Conservation (phyloP, 2,329 filamentous ascomycete species). For the Phoma sp. region DNA sequence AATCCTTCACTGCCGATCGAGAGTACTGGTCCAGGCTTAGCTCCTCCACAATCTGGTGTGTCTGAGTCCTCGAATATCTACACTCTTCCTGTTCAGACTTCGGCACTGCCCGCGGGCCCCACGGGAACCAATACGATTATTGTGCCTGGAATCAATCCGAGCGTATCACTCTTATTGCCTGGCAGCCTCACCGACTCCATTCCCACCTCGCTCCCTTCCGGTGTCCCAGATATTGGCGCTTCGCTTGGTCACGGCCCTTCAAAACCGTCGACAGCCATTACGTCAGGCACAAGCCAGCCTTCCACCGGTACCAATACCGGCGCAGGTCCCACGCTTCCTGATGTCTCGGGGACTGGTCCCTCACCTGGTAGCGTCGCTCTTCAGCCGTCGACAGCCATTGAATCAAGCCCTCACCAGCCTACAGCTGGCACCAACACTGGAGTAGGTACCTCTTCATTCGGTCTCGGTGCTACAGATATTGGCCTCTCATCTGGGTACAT, state of each 20-base stretch:
- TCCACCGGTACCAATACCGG: too few species aligned
- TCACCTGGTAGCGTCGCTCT: too few species aligned
- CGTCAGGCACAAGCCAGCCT: too few species aligned
- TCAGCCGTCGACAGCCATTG: too few species aligned
- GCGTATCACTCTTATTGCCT: neutral
- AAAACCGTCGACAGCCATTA: neutral
- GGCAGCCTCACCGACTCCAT: slow-evolving; percentile 13
- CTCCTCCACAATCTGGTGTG: neutral
- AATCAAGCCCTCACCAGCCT: too few species aligned
- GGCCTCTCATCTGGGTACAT: too few species aligned
- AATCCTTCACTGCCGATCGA: slow-evolving; percentile 4
- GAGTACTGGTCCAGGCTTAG: neutral
- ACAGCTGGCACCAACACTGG: too few species aligned
- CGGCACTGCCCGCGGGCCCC: neutral
- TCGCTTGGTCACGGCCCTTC: slow-evolving; percentile 11
- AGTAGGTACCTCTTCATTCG: too few species aligned
- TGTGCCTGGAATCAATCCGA: slow-evolving; percentile 3
- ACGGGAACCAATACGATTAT: neutral
- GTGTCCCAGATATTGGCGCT: neutral
- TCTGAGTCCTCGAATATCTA: neutral
- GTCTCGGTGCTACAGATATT: too few species aligned
- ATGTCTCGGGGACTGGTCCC: too few species aligned
- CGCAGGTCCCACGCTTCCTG: too few species aligned
- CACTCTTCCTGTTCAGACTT: slow-evolving; percentile 4
- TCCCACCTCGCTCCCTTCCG: slow-evolving; percentile 15